Base-by-base conservation (phyloP, 768 basidiomycete genomes). In the Kwoniella heveanensis region DNA sequence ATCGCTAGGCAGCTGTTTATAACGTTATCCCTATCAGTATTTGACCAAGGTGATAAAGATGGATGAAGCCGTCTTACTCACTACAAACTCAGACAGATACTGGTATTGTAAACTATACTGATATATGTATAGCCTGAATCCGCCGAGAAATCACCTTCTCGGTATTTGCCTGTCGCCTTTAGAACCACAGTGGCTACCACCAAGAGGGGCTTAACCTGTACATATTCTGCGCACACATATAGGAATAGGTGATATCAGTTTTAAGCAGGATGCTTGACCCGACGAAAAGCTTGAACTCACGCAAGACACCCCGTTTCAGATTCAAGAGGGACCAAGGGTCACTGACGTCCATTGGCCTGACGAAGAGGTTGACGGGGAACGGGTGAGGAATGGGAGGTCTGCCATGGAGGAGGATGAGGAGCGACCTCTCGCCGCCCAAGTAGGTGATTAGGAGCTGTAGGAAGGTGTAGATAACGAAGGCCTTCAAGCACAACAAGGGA, bases 291-390 rank as follows among this genome's bases (percentile, higher is more conserved):
- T 26, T 24, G 15, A 19, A 83, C 86, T 65, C 66, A 98, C 95
- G 95, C 37, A 99, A 81, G 44, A 99, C 93, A 17, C 96, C 96
- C 22, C 96, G 86, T 78, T 97, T 98, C 24, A 99, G 83, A 69
- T 90, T 94, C 1, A 99, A 83, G 77, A 96, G 92, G 1, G 89
- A 92, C 78, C 94, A 89, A 2, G 96, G 96, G 79, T 99, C 96
- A 74, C 90, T 92, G 58, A 90, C 86, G 77, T 99, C 96, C 32
- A 97, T 86, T 68, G 94, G 93, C 29, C 83, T 83, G 71, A 87
- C 86, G 80, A 92, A 90, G n/a, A 93, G 79, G 69, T 83, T 90
- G 64, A 90, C 83, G 2, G 96, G 96, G 70, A 92, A 94, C 5
- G 91, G 86, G 27, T 93, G 90, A 21, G 84, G 85, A 74, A 92